A percentile compares a stretch with the other conserved stretches of the same genome.
Evolutionary conservation across 495 filamentous ascomycete species (phyloP).

Genomic region (Neurospora hispaniola): DNA sequence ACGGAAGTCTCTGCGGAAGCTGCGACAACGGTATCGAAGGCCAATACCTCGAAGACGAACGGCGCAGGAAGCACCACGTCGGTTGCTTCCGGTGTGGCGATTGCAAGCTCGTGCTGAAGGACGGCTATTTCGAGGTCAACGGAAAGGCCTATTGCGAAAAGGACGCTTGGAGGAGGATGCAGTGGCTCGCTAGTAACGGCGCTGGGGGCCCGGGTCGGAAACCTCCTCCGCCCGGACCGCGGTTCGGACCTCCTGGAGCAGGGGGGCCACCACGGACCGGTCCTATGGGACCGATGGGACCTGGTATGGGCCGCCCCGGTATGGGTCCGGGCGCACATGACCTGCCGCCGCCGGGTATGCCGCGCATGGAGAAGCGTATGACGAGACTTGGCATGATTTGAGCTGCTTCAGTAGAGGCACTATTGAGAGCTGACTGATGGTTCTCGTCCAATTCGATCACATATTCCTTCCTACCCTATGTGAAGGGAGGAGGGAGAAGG

Average conservation of each 20-base stretch:
- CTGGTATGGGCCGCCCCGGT: slow-evolving; percentile 4
- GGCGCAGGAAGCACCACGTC: slow-evolving; percentile 72
- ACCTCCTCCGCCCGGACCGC: slow-evolving; percentile 8
- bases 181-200: slow-evolving; percentile 8
- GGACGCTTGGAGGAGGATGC: slow-evolving; percentile 57
- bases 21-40: slow-evolving; percentile 88
- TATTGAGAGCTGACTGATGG: background rate
- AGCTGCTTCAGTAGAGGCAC: background rate
- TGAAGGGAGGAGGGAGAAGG: background rate
- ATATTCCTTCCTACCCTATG: background rate
- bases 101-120: slow-evolving; percentile 46
- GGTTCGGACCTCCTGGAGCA: slow-evolving; percentile 7
- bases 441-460: background rate
- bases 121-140: slow-evolving; percentile 52
- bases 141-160: slow-evolving; percentile 65
- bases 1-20: slow-evolving; percentile 68
- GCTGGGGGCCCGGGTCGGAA: slow-evolving; percentile 1
- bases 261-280: background rate
- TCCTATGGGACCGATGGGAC: slow-evolving; percentile 7
- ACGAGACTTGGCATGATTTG: slow-evolving; percentile 84
- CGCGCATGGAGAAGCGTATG: slow-evolving; percentile 62
- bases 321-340: slow-evolving; percentile 11
- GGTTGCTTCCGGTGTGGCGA: slow-evolving; percentile 73
- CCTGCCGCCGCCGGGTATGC: slow-evolving; percentile 7
- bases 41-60: slow-evolving; percentile 81